A percentile compares a stretch with the other conserved stretches of the same genome.
These are phyloP conservation scores for Boechera stricta DNA, from an alignment of 345 rosid species.

Conservation along the genomic window DNA sequence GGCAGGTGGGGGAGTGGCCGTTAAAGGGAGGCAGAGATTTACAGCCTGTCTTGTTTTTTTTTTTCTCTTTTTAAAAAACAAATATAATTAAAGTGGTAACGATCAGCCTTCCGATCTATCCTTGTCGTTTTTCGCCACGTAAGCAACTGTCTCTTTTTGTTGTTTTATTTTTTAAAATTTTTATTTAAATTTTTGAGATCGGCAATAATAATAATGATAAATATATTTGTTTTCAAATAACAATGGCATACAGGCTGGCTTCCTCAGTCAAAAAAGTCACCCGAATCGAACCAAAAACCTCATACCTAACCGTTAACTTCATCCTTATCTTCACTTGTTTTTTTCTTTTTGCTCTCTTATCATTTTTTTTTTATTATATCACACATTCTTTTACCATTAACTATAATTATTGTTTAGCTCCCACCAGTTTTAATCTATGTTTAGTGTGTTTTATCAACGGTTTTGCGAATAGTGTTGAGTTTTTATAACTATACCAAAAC, in stretches of 20 bases:
- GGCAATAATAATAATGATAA: conserved; percentile 14
- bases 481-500: neutral
- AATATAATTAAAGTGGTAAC: conserved; percentile 47
- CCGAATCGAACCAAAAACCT: conserved; percentile 47
- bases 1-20: conserved; percentile 53
- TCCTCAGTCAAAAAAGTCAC: conserved; percentile 66
- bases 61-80: neutral
- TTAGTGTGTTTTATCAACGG: conserved; percentile 9
- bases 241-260: conserved; percentile 79
- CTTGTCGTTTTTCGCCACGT: conserved; percentile 76
- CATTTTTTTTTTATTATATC: conserved; percentile 4
- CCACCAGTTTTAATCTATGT: neutral
- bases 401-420: conserved; percentile 13
- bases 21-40: conserved; percentile 60
- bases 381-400: conserved; percentile 27
- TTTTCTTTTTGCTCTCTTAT: neutral
- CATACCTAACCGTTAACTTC: conserved; percentile 59
- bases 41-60: conserved; percentile 51
- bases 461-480: neutral
- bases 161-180: neutral
- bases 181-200: neutral
- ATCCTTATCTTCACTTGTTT: conserved; percentile 53
- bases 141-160: conserved; percentile 54
- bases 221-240: no score
- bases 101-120: conserved; percentile 63